Conservation (phyloP, 805 yeast species). For the Suhomyces sp. region DNA sequence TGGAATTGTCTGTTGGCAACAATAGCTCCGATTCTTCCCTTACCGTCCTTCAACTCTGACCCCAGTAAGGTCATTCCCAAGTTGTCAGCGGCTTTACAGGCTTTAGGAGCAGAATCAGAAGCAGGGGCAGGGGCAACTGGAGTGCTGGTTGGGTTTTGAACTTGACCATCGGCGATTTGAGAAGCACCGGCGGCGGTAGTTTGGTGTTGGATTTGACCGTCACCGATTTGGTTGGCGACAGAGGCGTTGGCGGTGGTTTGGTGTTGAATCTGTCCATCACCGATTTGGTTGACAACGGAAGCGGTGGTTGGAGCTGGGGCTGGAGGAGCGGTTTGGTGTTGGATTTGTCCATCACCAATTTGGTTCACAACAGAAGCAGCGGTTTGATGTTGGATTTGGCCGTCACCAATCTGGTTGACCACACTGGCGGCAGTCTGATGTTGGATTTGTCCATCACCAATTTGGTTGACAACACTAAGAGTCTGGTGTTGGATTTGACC, state of each 20-base stretch:
- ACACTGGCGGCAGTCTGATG: slow-evolving; percentile 23
- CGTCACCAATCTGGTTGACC: slow-evolving; percentile 45
- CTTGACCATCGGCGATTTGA: slow-evolving; percentile 34
- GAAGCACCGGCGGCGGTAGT: slow-evolving; percentile 21
- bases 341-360: slow-evolving; percentile 33
- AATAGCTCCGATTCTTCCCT: slow-evolving; percentile 73
- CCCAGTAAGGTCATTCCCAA: slow-evolving; percentile 55
- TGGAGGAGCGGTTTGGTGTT: slow-evolving; percentile 23
- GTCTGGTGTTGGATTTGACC: slow-evolving; percentile 50
- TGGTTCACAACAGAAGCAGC: slow-evolving; percentile 25
- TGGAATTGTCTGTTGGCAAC: slow-evolving; percentile 83
- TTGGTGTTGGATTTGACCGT: slow-evolving; percentile 32
- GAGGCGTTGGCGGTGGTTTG: slow-evolving; percentile 23
- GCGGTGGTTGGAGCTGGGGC: slow-evolving; percentile 16
- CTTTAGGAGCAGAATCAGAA: slow-evolving; percentile 5
- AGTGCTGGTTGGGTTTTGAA: slow-evolving; percentile 21
- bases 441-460: slow-evolving; percentile 28
- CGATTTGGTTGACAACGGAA: slow-evolving; percentile 38
- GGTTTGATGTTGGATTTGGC: slow-evolving; percentile 52
- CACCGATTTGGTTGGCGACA: slow-evolving; percentile 23
- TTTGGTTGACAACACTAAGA: slow-evolving; percentile 20
- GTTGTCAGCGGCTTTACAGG: slow-evolving; percentile 31
- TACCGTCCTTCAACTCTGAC: slow-evolving; percentile 54
- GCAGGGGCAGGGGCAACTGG: slow-evolving; percentile 9
- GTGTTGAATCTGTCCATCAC: slow-evolving; percentile 49